Base-by-base conservation (phyloP, 1,284 basidiomycete species). In the Neonothopanus nambi region DNA sequence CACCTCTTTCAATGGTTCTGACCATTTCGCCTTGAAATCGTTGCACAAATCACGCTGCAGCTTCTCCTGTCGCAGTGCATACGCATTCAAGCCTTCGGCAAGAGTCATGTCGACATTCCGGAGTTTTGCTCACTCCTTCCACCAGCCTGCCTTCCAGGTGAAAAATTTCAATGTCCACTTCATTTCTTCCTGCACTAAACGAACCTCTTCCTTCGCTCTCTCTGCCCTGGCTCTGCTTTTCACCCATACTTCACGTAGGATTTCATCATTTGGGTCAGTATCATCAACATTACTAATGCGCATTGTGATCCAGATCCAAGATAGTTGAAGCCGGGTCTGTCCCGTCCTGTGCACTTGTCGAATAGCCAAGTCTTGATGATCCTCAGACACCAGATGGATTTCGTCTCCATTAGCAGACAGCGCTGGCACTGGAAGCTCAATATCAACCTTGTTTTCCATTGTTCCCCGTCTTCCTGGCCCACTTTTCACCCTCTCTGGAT, bases 201-300 rank as follows among this genome's bases (percentile, higher is more conserved):
- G 8, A 9, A 54, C 46, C 33, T 52, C 54, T 15, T 55, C 46
- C 5, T 21, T 12, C 2, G 37, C 38, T 5, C 57, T 39, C 13
- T 53, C 26, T 9, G 54, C 54, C 7, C 57, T 21, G 1, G 54
- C 46, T 1, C 54, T 49, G 5, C 38, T 44, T 33, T 47, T 52
- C 1, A 24, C n/a, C 54, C 54, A 58, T 18, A 56, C 57, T 28
- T 23, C 24, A 18, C 42, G 42, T 6, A 23, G 30, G 3, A 44
- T 44, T 28, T 44, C 42, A 28, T 44, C 30, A 7, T 21, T 28
- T 28, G 21, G 20, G 17, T 44, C 42, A 7, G 42, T 23, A 5
- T 23, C 42, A 44, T 44, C 42, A 18, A 24, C 8, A 15, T 17
- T 8, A 13, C 5, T 44, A 15, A 44, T 44, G 17, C 23, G 42